Base-by-base conservation (phyloP, 257 asterid species). In the Craterostigma plantagineum region DNA sequence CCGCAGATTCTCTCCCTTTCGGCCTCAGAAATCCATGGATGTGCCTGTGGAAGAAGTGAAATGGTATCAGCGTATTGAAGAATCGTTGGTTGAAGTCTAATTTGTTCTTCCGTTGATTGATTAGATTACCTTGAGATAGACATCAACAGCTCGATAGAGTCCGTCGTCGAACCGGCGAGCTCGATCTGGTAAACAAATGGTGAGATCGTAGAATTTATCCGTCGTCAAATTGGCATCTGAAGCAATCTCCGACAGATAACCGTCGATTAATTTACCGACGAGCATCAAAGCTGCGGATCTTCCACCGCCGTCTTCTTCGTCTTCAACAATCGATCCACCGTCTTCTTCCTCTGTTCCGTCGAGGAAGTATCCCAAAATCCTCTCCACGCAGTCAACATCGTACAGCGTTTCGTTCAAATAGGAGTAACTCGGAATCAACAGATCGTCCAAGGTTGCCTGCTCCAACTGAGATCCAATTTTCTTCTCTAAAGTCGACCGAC, bases 131-230 rank as follows among this genome's bases (percentile, higher is more conserved):
- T 83, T 90, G 40, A 90, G 92, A 71, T 77, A 83, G 14, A 90
- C 94, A 63, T 90, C 99, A n/a, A 83, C 92, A 12, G 96, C 96
- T 42, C 99, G 75, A 53, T 90, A 90, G 37, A 90, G 91, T 12
- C 99, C 99, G 39, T 90, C 96, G 60, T 90, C 94, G 38, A 70
- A 90, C 35, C 76, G 63, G 44, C 99, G 70, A 45, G 99, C 94
- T 11, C 61, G 75, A 18, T 83, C 87, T 46, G 96, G 94, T 67
- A 90, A 42, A 11, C 91, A 60, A 41, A 79, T 51, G 40, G 94
- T 84, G 34, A 90, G 63, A 35, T 83, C 86, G 55, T 57, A 75
- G 54, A 90, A 90, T 39, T 70, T 72, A 1, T 83, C 91, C 53
- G 81, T 67, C 67, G 66, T 73, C 61, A 90, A 63, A 64, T 90